A percentile compares a stretch with the other conserved stretches of the same genome.
Evolutionary conservation across 148 eudicot genomes (phyloP).

Genomic region (Cornus controversa): DNA sequence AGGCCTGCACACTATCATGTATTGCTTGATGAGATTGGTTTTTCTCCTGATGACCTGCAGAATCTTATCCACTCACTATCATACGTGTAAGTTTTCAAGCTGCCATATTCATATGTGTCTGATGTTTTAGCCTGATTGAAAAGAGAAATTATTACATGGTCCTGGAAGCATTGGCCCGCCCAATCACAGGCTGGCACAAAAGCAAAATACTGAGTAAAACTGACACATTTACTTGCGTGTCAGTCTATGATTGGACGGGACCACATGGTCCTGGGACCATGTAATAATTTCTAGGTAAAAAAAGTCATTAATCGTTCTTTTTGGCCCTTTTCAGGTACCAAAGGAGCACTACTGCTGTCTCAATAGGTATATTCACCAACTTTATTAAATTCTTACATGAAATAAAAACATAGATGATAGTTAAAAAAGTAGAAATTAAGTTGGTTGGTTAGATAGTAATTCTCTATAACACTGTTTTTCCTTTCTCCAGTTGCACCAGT

Average conservation of each 20-base stretch:
- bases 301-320: not conserved
- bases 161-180: no score
- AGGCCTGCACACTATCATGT: slow-evolving; percentile 95
- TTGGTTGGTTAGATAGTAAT: not conserved
- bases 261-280: no score
- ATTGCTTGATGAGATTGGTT: slow-evolving; percentile 95
- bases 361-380: slow-evolving; percentile 50
- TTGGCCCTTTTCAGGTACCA: slow-evolving; percentile 58
- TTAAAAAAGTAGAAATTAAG: not conserved
- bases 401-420: not conserved
- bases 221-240: no score
- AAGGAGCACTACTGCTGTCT: slow-evolving; percentile 79
- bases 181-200: no score
- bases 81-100: slow-evolving; percentile 66
- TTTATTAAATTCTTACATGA: not conserved
- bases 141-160: no score
- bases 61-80: slow-evolving; percentile 76
- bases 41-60: slow-evolving; percentile 83
- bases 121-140: slow-evolving; percentile 6
- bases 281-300: no score
- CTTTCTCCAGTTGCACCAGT: slow-evolving; percentile 79
- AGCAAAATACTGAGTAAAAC: no score
- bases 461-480: not conserved
- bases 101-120: not conserved
- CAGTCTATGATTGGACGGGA: no score